Percentiles rank a stretch among this genome's conserved stretches.
phyloP scores from a whole-genome alignment of 1,284 basidiomycete species.

The Irpex sp. region DNA sequence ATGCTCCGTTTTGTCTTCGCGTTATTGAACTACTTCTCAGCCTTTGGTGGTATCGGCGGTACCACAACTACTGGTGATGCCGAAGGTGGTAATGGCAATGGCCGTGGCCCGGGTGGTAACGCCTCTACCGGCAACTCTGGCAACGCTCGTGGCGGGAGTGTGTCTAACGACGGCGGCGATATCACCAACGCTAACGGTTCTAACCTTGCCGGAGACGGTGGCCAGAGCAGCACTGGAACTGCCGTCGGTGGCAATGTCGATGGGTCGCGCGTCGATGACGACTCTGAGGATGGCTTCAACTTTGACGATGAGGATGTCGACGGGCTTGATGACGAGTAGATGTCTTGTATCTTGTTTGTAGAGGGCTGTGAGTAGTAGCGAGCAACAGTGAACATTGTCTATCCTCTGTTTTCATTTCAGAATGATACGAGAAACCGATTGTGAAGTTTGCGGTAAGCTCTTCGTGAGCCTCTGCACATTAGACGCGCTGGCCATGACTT shows the following conservation, averaged over 20 bases:
- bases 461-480: too few species aligned
- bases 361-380: neutral
- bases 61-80: slow-evolving; percentile 22
- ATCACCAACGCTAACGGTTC: slow-evolving; percentile 19
- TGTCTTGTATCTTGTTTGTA: neutral
- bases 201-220: slow-evolving; percentile 16
- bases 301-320: slow-evolving; percentile 4
- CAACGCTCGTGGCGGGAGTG: slow-evolving; percentile 20
- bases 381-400: slow-evolving; percentile 1
- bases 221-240: slow-evolving; percentile 11
- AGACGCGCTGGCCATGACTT: too few species aligned
- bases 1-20: too few species aligned
- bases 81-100: slow-evolving; percentile 23
- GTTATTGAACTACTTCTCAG: slow-evolving; percentile 5
- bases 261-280: neutral
- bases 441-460: neutral
- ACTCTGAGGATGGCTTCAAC: neutral
- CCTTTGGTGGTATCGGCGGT: slow-evolving; percentile 21
- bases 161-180: slow-evolving; percentile 20
- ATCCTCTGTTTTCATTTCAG: neutral
- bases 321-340: neutral
- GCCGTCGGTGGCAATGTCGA: slow-evolving; percentile 15
- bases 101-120: slow-evolving; percentile 28
- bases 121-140: slow-evolving; percentile 26
- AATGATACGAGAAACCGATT: neutral